These are phyloP conservation scores for Domatiomyces catenatus DNA, from an alignment of 2,329 filamentous ascomycete genomes.

Conservation along the genomic window DNA sequence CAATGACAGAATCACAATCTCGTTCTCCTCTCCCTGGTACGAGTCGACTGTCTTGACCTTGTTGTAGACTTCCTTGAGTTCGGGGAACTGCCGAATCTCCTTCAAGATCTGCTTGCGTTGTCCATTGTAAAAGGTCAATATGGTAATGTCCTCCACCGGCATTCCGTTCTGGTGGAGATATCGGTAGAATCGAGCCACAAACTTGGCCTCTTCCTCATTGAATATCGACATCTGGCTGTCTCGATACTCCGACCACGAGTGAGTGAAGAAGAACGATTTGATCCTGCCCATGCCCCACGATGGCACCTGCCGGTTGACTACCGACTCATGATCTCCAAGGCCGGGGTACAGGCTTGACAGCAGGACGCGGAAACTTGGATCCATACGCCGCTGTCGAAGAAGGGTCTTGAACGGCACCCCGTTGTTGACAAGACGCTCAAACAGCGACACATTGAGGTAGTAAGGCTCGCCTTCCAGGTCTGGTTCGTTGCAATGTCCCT, in stretches of 20 bases:
- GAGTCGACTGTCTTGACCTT: constrained; percentile 72
- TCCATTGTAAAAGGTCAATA: constrained; percentile 78
- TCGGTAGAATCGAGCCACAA: constrained; percentile 57
- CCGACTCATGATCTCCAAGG: constrained; percentile 43
- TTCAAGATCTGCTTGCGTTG: constrained; percentile 53
- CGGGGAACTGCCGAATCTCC: constrained; percentile 26
- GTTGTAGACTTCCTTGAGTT: constrained; percentile 31
- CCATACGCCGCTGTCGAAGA: constrained; percentile 56
- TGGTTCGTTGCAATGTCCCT: constrained; percentile 47
- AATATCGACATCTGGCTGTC: constrained; percentile 50
- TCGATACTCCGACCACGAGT: constrained; percentile 48
- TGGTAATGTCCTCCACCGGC: constrained; percentile 47
- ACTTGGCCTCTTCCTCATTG: constrained; percentile 58
- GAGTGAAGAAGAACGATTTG: constrained; percentile 48
- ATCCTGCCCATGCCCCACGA: constrained; percentile 38
- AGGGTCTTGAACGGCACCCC: constrained; percentile 49
- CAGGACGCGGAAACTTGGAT: constrained; percentile 49
- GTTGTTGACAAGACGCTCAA: constrained; percentile 60
- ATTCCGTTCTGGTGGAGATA: constrained; percentile 59
- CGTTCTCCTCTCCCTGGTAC: constrained; percentile 84
- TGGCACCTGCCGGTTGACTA: constrained; percentile 37
- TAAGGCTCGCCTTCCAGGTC: constrained; percentile 47
- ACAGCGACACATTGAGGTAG: constrained; percentile 58
- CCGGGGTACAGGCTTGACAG: constrained; percentile 47
- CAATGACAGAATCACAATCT: constrained; percentile 63